Evolutionary conservation across 805 yeast genomes (phyloP), one percentile per base, ranked within the genome.

Genomic region (Candida tallmaniae): DNA sequence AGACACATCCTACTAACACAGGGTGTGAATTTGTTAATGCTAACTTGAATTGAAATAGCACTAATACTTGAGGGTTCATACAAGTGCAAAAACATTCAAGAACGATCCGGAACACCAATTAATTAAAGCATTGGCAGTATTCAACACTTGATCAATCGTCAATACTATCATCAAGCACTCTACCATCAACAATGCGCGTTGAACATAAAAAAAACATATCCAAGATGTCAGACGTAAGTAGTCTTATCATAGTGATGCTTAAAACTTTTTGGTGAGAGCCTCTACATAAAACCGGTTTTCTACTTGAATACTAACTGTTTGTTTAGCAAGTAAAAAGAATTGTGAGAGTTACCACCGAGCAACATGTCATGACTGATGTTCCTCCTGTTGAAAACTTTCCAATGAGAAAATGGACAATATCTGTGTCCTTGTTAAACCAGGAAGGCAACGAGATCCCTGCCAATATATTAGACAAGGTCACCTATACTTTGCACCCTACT

Each of bases 401-500:
- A 12, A 82, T 90, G 83, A 80, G 97, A 55, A 78, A 79, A 59
- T 90, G 98, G 98, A 74, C 84, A 30, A 81, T 93, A 44, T 78
- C 80, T 55, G 74, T 93, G 31, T 61, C 75, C 26, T 60, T 88
- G 53, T 70, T 93, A 41, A 89, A 88, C 49, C 80, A 79, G 40
- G 75, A 77, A 38, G 96, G 96, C 13, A 74, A 80, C 39, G 90
- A 82, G 49, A 68, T 84, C 30, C 90, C 96, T 10, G 97, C 97
- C 2, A 77, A 70, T 29, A 73, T 90, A 36, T 83, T 90, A 51
- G 97, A 93, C 58, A 85, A 83, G 60, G 96, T 88, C 34, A 88
- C 95, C 4, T 90, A 90, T 59, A 81, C 87, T 47, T 73, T 93
- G 44, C 98, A 90, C 65, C 97, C 97, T 32, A 93, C 97, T 7